Evolutionary conservation across 768 basidiomycete species (phyloP).

Genomic region (Gymnopilus dilepis): DNA sequence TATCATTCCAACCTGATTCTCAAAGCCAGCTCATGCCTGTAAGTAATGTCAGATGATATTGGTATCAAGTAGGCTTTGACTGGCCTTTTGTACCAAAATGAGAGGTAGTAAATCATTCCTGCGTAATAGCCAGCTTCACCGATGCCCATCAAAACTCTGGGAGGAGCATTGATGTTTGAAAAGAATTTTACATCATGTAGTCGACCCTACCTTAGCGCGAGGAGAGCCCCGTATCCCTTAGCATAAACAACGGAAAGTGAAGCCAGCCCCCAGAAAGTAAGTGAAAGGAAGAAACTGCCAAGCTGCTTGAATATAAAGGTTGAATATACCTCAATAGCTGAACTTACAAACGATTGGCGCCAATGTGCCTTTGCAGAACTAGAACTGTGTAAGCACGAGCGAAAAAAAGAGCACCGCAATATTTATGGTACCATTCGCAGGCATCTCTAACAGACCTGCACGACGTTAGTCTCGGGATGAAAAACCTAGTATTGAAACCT

Average conservation of each 20-base stretch:
- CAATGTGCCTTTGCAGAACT: constrained; percentile 63
- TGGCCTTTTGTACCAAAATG: constrained; percentile 60
- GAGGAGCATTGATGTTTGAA: neutral
- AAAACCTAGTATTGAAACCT: neutral
- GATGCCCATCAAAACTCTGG: constrained; percentile 61
- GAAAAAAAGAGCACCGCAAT: neutral
- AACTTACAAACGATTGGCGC: constrained; percentile 60
- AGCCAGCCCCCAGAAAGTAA: constrained; percentile 57
- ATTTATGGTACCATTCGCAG: constrained; percentile 49
- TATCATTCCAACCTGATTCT: constrained; percentile 46
- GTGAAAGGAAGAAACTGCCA: constrained; percentile 56
- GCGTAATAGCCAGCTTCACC: constrained; percentile 66
- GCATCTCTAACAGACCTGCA: constrained; percentile 59
- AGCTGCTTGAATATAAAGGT: neutral
- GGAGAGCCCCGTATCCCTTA: constrained; percentile 54
- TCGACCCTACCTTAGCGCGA: constrained; percentile 48
- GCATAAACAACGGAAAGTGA: constrained; percentile 61
- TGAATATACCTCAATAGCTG: neutral
- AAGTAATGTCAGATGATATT: neutral
- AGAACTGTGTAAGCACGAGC: neutral
- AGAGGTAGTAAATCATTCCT: constrained; percentile 65
- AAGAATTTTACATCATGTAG: neutral
- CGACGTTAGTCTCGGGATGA: neutral
- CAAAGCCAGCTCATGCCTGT: constrained; percentile 54
- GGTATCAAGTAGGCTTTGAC: neutral